These are phyloP conservation scores for Proliferodiscus dingleyae DNA, from an alignment of 2,329 filamentous ascomycete genomes.

Conservation along the genomic window DNA sequence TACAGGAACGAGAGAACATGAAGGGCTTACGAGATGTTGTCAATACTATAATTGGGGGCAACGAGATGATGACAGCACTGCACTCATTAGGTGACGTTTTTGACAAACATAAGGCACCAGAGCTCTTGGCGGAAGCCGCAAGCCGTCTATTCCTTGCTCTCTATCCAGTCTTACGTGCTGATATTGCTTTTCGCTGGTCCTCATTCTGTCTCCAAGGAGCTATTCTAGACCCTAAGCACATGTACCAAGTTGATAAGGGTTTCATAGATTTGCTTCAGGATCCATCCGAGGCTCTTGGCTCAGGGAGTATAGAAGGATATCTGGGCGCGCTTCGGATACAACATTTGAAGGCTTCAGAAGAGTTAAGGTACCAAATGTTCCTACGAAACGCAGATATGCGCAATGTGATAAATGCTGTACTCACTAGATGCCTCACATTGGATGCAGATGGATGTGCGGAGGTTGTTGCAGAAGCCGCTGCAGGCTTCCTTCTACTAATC, in stretches of 20 bases:
- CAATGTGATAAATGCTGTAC: neutral
- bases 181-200: conserved; percentile 6
- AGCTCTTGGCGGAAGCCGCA: conserved; percentile 59
- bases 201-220: neutral
- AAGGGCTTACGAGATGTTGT: too few relatives aligned
- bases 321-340: neutral
- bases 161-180: conserved; percentile 35
- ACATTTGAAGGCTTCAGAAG: neutral
- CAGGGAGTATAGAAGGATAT: neutral
- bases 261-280: neutral
- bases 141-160: conserved; percentile 54
- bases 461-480: conserved; percentile 46
- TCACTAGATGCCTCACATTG: conserved; percentile 42
- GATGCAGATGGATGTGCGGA: conserved; percentile 44
- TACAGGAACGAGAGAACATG: too few relatives aligned
- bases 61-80: too few relatives aligned
- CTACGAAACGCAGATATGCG: neutral
- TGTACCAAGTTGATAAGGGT: neutral
- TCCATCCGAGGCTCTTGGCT: neutral
- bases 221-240: neutral
- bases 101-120: conserved; percentile 36
- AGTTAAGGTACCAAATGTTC: neutral
- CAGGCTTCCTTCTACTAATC: conserved; percentile 46
- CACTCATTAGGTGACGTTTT: neutral
- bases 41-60: too few relatives aligned